Evolutionary conservation across 305 asterid species (phyloP), one percentile per base, ranked within the genome.

Genomic region (Ajuga reptans): DNA sequence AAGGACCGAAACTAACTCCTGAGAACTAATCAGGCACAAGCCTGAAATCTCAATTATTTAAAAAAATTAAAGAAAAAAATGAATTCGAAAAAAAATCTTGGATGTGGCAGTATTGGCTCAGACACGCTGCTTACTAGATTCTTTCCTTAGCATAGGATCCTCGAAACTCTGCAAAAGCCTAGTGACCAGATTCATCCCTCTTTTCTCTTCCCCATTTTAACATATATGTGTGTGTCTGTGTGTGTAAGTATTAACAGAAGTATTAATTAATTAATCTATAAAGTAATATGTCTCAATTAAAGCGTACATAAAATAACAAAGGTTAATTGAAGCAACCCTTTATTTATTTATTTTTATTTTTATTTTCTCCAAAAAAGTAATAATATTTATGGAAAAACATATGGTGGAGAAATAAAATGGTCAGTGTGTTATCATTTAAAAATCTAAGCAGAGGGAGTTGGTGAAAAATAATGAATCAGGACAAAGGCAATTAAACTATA

Each of bases 111-210:
- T 39, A 58, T 39, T 56, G 64, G 63, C 34, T 69, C 71, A 73
- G 82, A 77, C 57, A 77, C 57, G 45, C 82, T 72, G 82, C 74
- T 63, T 69, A 68, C 55, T 71, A 80, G 86, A 84, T 82, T 84
- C 88, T 84, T 82, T 77, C 69, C 82, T 79, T 68, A 59, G 86
- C 78, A 76, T 74, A 78, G 84, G 86, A 86, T 82, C 84, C 82
- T 72, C 82, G 77, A 68, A 80, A 71, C 76, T 64, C 81, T 74
- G 77, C 74, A 56, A 67, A 71, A 59, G 51, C 43, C 79, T 43
- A 70, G 10, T 16, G 21, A 11, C 68, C 54, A 58, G 41, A 47
- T 47, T 50, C 66, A 14, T 14, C 69, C 29, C 68, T 29, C 70
- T 29, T 39, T 21, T 37, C 17, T 39, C 64, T 9, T 12, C 68